Conservation (phyloP, 2,329 filamentous ascomycete species). For the Drechslerella coelobrocha region DNA sequence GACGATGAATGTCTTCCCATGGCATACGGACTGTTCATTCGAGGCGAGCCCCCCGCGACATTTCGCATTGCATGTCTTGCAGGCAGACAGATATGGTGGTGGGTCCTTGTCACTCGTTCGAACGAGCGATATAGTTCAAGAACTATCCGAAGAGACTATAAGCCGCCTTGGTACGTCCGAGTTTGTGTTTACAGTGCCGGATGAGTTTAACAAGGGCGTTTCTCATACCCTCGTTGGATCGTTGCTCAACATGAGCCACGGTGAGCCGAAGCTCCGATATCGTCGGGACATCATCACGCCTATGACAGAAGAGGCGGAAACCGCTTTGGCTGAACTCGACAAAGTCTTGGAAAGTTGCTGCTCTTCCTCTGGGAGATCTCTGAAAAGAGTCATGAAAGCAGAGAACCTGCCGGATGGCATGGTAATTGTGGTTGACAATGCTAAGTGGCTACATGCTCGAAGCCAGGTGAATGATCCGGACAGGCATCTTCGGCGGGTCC, state of each 20-base stretch:
- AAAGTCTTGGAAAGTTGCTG: constrained; percentile 50
- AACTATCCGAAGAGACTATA: constrained; percentile 39
- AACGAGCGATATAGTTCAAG: constrained; percentile 48
- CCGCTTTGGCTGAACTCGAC: constrained; percentile 56
- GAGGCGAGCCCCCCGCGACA: constrained; percentile 54
- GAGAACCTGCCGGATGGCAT: constrained; percentile 55
- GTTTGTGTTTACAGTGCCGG: constrained; percentile 55
- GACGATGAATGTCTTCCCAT: constrained; percentile 56
- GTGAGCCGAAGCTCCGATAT: constrained; percentile 53
- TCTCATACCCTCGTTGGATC: constrained; percentile 53
- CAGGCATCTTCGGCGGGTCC: constrained; percentile 57
- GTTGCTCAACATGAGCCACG: constrained; percentile 51
- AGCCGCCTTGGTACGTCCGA: constrained; percentile 49
- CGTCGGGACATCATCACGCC: constrained; percentile 56
- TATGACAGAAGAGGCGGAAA: constrained; percentile 53
- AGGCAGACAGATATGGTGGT: constrained; percentile 53
- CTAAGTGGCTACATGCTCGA: constrained; percentile 58
- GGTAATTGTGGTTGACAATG: constrained; percentile 58
- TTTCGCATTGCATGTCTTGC: constrained; percentile 55
- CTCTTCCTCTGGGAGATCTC: constrained; percentile 7
- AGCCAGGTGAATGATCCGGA: constrained; percentile 57
- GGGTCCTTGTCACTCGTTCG: constrained; percentile 53
- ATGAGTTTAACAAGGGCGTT: constrained; percentile 56
- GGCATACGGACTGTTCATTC: constrained; percentile 56
- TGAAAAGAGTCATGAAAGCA: constrained; percentile 53